These are phyloP conservation scores for Cladobotryum mycophilum DNA, from an alignment of 2,329 filamentous ascomycete species.

Conservation along the genomic window DNA sequence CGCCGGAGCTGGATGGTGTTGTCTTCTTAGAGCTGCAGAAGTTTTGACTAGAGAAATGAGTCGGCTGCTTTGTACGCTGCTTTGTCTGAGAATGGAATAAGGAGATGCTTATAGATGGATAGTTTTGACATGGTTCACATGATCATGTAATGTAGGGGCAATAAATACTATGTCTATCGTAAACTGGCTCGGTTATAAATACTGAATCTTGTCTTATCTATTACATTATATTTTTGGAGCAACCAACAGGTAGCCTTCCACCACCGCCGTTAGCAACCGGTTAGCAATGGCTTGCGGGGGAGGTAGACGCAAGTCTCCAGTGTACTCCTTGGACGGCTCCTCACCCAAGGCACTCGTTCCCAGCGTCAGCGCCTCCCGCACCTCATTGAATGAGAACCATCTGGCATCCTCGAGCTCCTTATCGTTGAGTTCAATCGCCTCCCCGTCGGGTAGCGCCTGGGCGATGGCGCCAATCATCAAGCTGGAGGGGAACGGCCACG, in stretches of 20 bases:
- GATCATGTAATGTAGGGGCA: not conserved
- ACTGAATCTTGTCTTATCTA: not conserved
- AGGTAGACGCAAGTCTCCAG: conserved; percentile 72
- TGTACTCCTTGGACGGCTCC: conserved; percentile 57
- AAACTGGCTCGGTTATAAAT: not conserved
- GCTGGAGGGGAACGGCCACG: conserved; percentile 81
- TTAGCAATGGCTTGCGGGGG: conserved; percentile 88
- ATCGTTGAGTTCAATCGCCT: conserved; percentile 80
- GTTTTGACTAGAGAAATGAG: conserved; percentile 4
- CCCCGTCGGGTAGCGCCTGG: conserved; percentile 71
- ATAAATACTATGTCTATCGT: conserved; percentile 3
- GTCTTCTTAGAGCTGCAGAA: conserved; percentile 29
- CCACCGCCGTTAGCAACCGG: conserved; percentile 74
- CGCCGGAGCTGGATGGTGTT: conserved; percentile 38
- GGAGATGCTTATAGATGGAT: not conserved
- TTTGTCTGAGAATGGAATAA: not conserved
- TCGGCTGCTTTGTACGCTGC: too few species aligned
- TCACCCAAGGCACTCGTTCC: conserved; percentile 63
- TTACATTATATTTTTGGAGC: conserved; percentile 43
- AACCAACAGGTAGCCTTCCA: conserved; percentile 62
- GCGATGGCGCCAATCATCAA: conserved; percentile 85
- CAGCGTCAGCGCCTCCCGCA: conserved; percentile 63
- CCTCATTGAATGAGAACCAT: conserved; percentile 81
- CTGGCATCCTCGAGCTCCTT: conserved; percentile 83
- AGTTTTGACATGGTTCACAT: not conserved